Base-by-base conservation (phyloP, 768 basidiomycete genomes). In the Podaxis rugospora region DNA sequence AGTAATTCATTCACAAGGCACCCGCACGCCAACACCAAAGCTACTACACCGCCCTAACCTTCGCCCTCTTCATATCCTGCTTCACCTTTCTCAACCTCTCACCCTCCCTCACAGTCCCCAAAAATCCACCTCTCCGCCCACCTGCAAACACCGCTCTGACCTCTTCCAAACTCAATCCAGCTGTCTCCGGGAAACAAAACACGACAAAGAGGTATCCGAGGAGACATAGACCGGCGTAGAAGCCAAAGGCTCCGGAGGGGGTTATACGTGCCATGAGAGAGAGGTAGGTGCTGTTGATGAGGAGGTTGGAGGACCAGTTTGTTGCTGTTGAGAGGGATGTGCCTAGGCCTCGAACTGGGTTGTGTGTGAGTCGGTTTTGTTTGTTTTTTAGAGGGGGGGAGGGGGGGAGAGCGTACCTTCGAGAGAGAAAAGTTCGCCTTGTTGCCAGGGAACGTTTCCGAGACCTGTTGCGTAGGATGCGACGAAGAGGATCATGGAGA, bases 391-490 rank as follows among this genome's bases (percentile, higher is more conserved):
- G 51, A 37, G 25, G 39, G n/a, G 28, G 32, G 23, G 18, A 28
- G 35, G 25, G 52, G 23, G 23, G 23, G 23, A 1, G 23, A 1
- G 36, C 42, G 0, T 16, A 44, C 42, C 42, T 78, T 92, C 89
- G 40, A 93, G 80, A 18, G 80, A 78, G 73, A 93, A 93, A 10
- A 94, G 79, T 69, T 93, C 92, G 47, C 90, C 90, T 70, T 92
- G 92, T 67, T 92, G 90, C 92, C 92, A 93, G 0, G 92, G 92
- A 1, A 92, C 85, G 66, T 90, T 90, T 0, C 90, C 90, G 14
- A 92, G 74, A 3, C 90, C 88, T 2, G 83, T 88, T 0, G 90
- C 92, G 67, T 93, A 94, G 9, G 87, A 87, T 0, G 88, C 88
- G 21, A 92, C 90, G 72, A 88, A 93, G 65, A 90, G 68, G 64